phyloP scores from a whole-genome alignment of 495 filamentous ascomycete genomes.

The Sabuloglossum arenarium region DNA sequence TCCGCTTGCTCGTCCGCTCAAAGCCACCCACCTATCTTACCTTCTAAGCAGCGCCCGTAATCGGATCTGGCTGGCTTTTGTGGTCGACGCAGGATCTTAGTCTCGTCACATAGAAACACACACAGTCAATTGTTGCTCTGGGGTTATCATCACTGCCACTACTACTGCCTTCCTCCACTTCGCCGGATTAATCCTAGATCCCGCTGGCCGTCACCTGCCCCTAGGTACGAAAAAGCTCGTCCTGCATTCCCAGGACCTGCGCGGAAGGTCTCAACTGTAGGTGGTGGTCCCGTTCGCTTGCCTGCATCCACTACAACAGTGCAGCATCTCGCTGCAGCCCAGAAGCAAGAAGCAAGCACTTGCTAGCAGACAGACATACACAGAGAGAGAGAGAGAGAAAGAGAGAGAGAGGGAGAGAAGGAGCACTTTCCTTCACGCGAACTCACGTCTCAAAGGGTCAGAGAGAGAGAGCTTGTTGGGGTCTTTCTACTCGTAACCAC shows the following conservation, averaged over 20 bases:
- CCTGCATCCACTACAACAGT: slow-evolving; percentile 2
- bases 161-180: background rate
- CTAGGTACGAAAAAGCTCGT: slow-evolving; percentile 1
- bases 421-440: background rate
- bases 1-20: slow-evolving; percentile 3
- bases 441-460: background rate
- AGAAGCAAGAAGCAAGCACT: slow-evolving; percentile 1
- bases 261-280: slow-evolving; percentile 2
- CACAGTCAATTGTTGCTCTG: slow-evolving; percentile 1
- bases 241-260: slow-evolving; percentile 3
- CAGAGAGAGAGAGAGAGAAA: background rate
- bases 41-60: background rate
- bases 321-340: slow-evolving; percentile 3
- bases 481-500: background rate
- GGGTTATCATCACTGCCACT: background rate
- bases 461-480: background rate
- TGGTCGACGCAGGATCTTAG: no score
- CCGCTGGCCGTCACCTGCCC: slow-evolving; percentile 2
- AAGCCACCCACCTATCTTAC: background rate
- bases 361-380: background rate
- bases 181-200: slow-evolving; percentile 1
- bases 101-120: background rate
- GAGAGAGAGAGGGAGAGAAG: background rate
- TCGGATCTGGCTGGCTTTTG: background rate
- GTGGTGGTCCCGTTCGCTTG: slow-evolving; percentile 2